phyloP scores from a whole-genome alignment of 2,329 filamentous ascomycete species.

The Ophiosphaerella narmari region DNA sequence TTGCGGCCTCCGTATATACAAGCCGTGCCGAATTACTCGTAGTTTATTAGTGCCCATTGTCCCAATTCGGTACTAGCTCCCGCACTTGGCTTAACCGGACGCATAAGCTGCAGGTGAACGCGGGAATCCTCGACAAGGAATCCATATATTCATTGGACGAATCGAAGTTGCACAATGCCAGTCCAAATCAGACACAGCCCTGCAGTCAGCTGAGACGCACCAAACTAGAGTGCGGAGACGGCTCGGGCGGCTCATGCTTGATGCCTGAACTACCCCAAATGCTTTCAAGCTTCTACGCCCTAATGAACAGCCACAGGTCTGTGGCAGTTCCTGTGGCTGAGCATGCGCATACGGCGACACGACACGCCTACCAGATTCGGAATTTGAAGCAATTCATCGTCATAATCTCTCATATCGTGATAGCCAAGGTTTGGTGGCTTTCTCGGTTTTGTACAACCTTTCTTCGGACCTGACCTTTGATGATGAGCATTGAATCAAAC shows the following conservation, averaged over 20 bases:
- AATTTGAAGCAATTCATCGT: neutral
- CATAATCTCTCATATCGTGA: neutral
- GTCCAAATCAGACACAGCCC: slow-evolving; percentile 3
- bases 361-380: neutral
- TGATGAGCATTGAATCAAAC: no score
- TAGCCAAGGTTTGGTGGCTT: neutral
- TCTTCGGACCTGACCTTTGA: slow-evolving; percentile 2
- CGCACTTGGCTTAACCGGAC: slow-evolving; percentile 4
- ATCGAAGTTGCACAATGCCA: slow-evolving; percentile 4
- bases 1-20: neutral
- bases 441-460: neutral
- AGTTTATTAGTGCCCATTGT: slow-evolving; percentile 18
- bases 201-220: slow-evolving; percentile 8
- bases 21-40: slow-evolving; percentile 7
- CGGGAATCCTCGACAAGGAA: slow-evolving; percentile 6
- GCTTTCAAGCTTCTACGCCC: no score
- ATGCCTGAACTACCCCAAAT: no score
- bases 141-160: slow-evolving; percentile 11
- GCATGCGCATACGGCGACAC: neutral
- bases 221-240: neutral
- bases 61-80: slow-evolving; percentile 18
- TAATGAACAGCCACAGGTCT: no score
- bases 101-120: slow-evolving; percentile 18
- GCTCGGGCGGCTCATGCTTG: neutral
- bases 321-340: neutral